Conservation (phyloP, 306 rosid species). For the Castanea crenata region DNA sequence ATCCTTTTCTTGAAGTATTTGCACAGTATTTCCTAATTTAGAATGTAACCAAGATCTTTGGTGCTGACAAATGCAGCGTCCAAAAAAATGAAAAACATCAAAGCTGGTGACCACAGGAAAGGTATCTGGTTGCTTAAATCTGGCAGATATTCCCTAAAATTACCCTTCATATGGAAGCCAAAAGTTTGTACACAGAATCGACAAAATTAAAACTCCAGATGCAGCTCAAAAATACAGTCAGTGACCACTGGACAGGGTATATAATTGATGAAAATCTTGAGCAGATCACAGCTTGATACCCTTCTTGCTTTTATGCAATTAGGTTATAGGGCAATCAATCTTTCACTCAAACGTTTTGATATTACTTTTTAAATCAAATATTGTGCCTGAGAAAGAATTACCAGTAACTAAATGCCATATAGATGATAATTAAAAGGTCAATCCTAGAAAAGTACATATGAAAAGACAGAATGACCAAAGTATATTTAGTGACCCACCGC, state of each 20-base stretch:
- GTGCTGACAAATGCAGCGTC: neutral
- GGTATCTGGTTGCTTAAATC: neutral
- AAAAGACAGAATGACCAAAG: neutral
- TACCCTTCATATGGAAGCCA: neutral
- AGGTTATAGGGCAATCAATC: neutral
- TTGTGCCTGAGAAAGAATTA: neutral
- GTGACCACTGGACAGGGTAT: too few species aligned
- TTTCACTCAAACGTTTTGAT: neutral
- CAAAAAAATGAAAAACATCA: neutral
- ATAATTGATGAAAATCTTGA: neutral
- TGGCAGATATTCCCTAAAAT: neutral
- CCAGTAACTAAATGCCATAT: neutral
- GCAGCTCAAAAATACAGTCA: too few species aligned
- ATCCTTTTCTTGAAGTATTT: too few species aligned
- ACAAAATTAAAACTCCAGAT: neutral
- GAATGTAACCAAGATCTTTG: too few species aligned
- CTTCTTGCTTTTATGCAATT: neutral
- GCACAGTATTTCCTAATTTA: too few species aligned
- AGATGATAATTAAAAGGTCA: neutral
- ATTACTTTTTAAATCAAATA: neutral
- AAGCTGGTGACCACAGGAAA: neutral
- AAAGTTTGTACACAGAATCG: neutral
- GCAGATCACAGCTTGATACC: neutral
- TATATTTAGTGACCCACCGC: too few species aligned
- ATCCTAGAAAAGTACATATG: neutral